Evolutionary conservation across 306 rosid genomes (phyloP).

Genomic region (Notholithocarpus densiflorus): DNA sequence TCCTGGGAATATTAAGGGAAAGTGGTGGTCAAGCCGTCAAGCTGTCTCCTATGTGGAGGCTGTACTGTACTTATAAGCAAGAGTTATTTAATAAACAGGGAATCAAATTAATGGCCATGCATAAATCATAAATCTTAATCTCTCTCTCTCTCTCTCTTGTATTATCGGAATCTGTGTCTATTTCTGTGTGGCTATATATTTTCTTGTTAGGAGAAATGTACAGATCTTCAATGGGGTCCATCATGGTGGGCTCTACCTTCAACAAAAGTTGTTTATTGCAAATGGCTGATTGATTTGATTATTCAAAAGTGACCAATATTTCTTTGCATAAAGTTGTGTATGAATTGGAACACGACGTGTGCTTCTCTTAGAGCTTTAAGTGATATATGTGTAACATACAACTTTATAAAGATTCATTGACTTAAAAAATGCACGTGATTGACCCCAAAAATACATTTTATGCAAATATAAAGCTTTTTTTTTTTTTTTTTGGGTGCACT

Average conservation of each 20-base stretch:
- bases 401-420: no score
- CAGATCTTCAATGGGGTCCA: slow-evolving; percentile 13
- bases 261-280: background rate
- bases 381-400: no score
- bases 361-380: no score
- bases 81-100: slow-evolving; percentile 25
- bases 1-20: background rate
- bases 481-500: no score
- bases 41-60: slow-evolving; percentile 66
- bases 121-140: background rate
- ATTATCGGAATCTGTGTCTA: background rate
- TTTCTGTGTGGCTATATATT: slow-evolving; percentile 13
- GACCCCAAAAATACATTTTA: no score
- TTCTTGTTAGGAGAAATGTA: background rate
- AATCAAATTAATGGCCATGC: slow-evolving; percentile 29
- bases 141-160: background rate
- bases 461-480: no score
- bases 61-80: slow-evolving; percentile 16
- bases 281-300: background rate
- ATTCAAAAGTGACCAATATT: no score
- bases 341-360: no score
- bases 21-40: slow-evolving; percentile 30
- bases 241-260: slow-evolving; percentile 19
- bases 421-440: no score
- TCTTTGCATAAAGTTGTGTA: no score